Evolutionary conservation across 2,329 filamentous ascomycete genomes (phyloP).

Genomic region (Magnaporthiopsis rhizophila): DNA sequence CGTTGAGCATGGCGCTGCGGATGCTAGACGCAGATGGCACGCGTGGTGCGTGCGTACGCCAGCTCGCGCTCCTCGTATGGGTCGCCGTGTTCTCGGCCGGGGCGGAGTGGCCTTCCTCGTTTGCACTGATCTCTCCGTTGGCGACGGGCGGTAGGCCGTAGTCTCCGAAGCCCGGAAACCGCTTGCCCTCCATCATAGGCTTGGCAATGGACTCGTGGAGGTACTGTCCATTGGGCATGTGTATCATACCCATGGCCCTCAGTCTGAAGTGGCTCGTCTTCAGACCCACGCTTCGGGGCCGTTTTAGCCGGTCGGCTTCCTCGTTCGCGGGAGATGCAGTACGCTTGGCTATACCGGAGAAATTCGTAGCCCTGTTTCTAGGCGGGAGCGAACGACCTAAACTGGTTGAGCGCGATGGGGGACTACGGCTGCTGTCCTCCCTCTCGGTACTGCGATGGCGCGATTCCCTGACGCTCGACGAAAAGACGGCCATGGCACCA

Average conservation of each 20-base stretch:
- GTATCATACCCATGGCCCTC: constrained; percentile 35
- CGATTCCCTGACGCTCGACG: constrained; percentile 1
- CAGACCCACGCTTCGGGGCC: constrained; percentile 4
- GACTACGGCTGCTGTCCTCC: constrained; percentile 11
- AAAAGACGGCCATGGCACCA: constrained; percentile 7
- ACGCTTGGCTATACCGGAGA: constrained; percentile 12
- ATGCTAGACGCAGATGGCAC: neutral
- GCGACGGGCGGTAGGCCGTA: constrained; percentile 23
- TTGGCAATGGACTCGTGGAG: constrained; percentile 37
- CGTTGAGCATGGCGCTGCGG: neutral
- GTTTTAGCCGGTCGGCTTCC: neutral
- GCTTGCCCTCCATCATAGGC: constrained; percentile 34
- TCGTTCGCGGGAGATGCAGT: constrained; percentile 4
- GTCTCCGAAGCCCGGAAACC: constrained; percentile 28
- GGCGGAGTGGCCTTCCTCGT: neutral
- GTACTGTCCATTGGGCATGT: constrained; percentile 18
- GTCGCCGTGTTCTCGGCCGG: neutral
- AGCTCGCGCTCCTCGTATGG: neutral
- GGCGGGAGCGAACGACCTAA: constrained; percentile 16
- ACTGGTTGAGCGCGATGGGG: constrained; percentile 13
- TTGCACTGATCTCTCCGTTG: neutral
- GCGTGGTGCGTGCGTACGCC: neutral
- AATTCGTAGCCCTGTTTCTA: constrained; percentile 14
- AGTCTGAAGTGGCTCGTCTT: constrained; percentile 29
- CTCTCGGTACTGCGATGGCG: constrained; percentile 2